These are phyloP conservation scores for Neofusicoccum umdonicola DNA, from an alignment of 2,329 filamentous ascomycete genomes.

Conservation along the genomic window DNA sequence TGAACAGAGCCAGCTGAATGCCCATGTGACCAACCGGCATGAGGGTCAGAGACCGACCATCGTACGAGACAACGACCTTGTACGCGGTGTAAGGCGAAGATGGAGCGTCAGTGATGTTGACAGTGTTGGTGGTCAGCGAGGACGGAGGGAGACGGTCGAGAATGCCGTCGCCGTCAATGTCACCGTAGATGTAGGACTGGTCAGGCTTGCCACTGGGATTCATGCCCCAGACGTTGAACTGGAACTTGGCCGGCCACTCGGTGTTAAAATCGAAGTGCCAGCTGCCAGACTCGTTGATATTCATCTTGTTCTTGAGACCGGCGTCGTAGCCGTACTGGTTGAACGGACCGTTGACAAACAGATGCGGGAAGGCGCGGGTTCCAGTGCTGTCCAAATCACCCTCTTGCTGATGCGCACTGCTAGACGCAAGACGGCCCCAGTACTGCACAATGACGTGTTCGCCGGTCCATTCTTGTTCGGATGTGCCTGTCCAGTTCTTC, in stretches of 20 bases:
- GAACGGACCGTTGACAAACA: constrained; percentile 61
- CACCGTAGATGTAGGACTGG: constrained; percentile 58
- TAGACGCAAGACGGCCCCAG: constrained; percentile 58
- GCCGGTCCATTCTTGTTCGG: constrained; percentile 58
- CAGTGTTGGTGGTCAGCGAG: constrained; percentile 53
- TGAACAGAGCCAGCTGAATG: constrained; percentile 54
- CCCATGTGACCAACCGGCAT: constrained; percentile 54
- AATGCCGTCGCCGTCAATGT: constrained; percentile 59
- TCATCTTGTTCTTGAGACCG: constrained; percentile 55
- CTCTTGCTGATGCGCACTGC: constrained; percentile 60
- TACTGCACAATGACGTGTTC: constrained; percentile 64
- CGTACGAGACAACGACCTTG: constrained; percentile 56
- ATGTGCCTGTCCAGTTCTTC: constrained; percentile 58
- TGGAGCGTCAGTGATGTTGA: constrained; percentile 59
- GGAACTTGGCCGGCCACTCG: constrained; percentile 62
- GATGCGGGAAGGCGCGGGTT: constrained; percentile 46
- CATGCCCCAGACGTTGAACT: constrained; percentile 67
- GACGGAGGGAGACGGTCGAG: constrained; percentile 62
- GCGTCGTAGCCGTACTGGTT: constrained; percentile 65
- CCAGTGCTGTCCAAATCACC: constrained; percentile 49
- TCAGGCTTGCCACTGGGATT: constrained; percentile 63
- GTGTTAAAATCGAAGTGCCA: constrained; percentile 63
- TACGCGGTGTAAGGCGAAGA: constrained; percentile 41
- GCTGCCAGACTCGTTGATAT: constrained; percentile 47
- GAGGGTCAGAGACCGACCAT: constrained; percentile 50